phyloP scores from a whole-genome alignment of 2,329 filamentous ascomycete genomes.

The Periconia sp. region DNA sequence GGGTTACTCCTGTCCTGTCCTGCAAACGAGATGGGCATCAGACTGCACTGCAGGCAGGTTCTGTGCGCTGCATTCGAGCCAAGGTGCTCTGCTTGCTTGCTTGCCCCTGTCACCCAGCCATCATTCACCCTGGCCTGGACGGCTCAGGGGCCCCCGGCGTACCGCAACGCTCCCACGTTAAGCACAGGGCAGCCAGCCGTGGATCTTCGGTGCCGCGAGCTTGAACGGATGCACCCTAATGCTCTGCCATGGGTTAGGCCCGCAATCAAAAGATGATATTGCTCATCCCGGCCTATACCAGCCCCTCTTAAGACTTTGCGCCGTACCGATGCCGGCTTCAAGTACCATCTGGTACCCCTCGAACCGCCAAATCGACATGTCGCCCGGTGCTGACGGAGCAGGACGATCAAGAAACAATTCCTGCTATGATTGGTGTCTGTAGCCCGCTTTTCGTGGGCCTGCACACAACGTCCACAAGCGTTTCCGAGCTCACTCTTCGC shows the following conservation, averaged over 20 bases:
- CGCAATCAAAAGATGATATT: slow-evolving; percentile 43
- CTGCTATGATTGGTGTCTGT: slow-evolving; percentile 32
- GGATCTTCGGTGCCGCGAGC: slow-evolving; percentile 38
- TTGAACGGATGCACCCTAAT: slow-evolving; percentile 37
- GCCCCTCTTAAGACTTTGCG: slow-evolving; percentile 21
- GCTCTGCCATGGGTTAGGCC: slow-evolving; percentile 33
- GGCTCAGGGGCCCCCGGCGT: slow-evolving; percentile 21
- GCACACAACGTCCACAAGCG: slow-evolving; percentile 13
- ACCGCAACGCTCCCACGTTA: slow-evolving; percentile 37
- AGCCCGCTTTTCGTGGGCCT: slow-evolving; percentile 23
- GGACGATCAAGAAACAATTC: slow-evolving; percentile 30
- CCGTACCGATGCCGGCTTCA: slow-evolving; percentile 38
- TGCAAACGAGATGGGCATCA: slow-evolving; percentile 39
- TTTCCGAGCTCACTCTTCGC: slow-evolving; percentile 23
- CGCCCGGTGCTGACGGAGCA: slow-evolving; percentile 17
- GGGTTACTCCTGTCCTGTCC: slow-evolving; percentile 9
- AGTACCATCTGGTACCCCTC: slow-evolving; percentile 33
- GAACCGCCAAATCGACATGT: slow-evolving; percentile 28
- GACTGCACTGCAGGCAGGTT: slow-evolving; percentile 19
- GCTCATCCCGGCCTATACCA: slow-evolving; percentile 33
- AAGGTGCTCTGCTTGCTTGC: slow-evolving; percentile 24
- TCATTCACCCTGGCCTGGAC: slow-evolving; percentile 25
- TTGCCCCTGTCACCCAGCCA: slow-evolving; percentile 26
- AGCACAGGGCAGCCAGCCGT: slow-evolving; percentile 39
- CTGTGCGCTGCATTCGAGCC: slow-evolving; percentile 25